phyloP scores from a whole-genome alignment of 108 stramenopile species.

The Ochromonas danica region DNA sequence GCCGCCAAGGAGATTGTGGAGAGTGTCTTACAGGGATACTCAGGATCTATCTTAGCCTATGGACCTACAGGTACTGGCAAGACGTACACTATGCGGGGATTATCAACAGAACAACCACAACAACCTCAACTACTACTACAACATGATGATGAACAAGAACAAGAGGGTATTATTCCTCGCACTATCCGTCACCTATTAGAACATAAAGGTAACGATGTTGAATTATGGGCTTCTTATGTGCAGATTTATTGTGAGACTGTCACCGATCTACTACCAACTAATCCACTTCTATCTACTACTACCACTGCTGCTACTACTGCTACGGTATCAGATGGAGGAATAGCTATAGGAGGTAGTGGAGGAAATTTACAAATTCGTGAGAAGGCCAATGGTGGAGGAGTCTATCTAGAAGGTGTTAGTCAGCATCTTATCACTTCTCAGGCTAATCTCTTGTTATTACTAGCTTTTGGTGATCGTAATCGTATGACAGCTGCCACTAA shows the following conservation, averaged over 20 bases:
- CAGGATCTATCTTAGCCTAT: constrained; percentile 44
- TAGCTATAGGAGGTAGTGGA: background rate
- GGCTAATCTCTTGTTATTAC: background rate
- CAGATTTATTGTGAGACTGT: constrained; percentile 50
- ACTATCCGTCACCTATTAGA: background rate
- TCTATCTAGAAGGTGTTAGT: constrained; percentile 35
- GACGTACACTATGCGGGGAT: constrained; percentile 46
- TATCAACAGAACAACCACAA: too few relatives aligned
- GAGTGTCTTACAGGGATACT: constrained; percentile 37
- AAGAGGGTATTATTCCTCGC: constrained; percentile 18
- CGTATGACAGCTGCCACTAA: constrained; percentile 42
- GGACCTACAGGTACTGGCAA: constrained; percentile 46
- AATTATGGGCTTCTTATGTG: constrained; percentile 35
- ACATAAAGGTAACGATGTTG: background rate
- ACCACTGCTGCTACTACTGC: background rate
- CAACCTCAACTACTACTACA: too few relatives aligned
- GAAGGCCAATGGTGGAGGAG: constrained; percentile 22
- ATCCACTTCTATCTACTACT: background rate
- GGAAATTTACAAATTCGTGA: constrained; percentile 29
- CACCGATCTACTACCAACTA: constrained; percentile 35
- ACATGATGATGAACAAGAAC: constrained; percentile 24
- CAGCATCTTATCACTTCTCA: background rate
- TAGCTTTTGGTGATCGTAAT: constrained; percentile 37
- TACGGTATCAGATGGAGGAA: background rate
- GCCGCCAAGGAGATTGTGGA: constrained; percentile 28